A percentile compares a stretch with the other conserved stretches of the same genome.
These are phyloP conservation scores for Phytophthora sp. DNA, from an alignment of 352 stramenopile genomes.

Conservation along the genomic window DNA sequence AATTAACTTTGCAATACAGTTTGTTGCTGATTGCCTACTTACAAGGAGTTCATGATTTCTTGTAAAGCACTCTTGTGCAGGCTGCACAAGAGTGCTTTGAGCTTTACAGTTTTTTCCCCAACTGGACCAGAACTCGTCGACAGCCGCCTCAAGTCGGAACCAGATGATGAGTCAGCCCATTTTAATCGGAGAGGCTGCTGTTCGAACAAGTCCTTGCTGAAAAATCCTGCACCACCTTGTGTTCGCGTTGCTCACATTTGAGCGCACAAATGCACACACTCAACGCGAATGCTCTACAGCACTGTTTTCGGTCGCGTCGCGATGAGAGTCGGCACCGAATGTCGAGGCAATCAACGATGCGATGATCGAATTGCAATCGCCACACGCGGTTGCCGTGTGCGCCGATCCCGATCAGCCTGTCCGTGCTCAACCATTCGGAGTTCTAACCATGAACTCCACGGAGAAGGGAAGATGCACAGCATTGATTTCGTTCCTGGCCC, in stretches of 20 bases:
- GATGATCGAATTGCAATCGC: too few species aligned
- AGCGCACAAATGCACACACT: too few species aligned
- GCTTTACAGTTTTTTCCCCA: too few species aligned
- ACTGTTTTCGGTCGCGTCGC: conserved; percentile 8
- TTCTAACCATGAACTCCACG: conserved; percentile 1
- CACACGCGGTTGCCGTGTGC: background rate
- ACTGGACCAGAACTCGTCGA: conserved; percentile 9
- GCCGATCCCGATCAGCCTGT: conserved; percentile 18
- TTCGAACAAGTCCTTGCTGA: background rate
- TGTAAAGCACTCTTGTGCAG: too few species aligned
- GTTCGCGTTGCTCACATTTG: background rate
- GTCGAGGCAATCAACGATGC: conserved; percentile 18
- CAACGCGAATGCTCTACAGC: too few species aligned
- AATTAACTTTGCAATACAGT: too few species aligned
- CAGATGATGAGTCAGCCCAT: conserved; percentile 23
- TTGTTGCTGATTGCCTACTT: too few species aligned
- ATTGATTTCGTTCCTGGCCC: conserved; percentile 18
- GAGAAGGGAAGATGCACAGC: conserved; percentile 21
- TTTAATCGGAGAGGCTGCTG: background rate
- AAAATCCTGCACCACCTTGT: background rate
- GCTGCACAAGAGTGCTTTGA: too few species aligned
- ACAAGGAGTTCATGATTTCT: too few species aligned
- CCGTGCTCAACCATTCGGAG: conserved; percentile 2
- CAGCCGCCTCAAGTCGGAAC: conserved; percentile 12
- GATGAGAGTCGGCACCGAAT: conserved; percentile 4